These are phyloP conservation scores for Lasiodiplodia sp. DNA, from an alignment of 2,329 filamentous ascomycete genomes.

Conservation along the genomic window DNA sequence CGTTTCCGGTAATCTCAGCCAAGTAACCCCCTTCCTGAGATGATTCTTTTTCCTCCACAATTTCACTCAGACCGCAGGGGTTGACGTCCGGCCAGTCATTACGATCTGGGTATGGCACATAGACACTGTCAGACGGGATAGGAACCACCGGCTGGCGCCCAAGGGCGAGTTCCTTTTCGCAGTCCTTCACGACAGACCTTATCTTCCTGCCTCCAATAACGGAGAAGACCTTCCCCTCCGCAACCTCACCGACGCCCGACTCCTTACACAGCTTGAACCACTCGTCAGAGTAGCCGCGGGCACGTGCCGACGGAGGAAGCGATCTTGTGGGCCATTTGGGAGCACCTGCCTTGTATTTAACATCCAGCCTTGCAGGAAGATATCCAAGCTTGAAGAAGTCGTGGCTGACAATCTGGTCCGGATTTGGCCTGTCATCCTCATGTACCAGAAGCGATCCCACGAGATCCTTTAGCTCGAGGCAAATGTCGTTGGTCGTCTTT, in stretches of 20 bases:
- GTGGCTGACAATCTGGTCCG: conserved; percentile 80
- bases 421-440: conserved; percentile 75
- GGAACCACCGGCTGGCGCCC: conserved; percentile 58
- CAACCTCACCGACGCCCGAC: conserved; percentile 58
- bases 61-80: conserved; percentile 46
- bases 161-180: conserved; percentile 56
- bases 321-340: conserved; percentile 55
- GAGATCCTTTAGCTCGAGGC: conserved; percentile 76
- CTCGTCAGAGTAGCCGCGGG: conserved; percentile 57
- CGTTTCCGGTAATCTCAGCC: conserved; percentile 57
- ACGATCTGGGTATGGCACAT: conserved; percentile 53
- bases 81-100: conserved; percentile 46
- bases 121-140: conserved; percentile 57
- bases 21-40: conserved; percentile 49
- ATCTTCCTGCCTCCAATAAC: conserved; percentile 56
- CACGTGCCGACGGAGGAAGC: neutral
- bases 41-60: conserved; percentile 49
- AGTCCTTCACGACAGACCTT: conserved; percentile 58
- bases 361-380: conserved; percentile 65
- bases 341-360: conserved; percentile 52
- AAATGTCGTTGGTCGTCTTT: conserved; percentile 73
- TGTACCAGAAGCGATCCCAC: conserved; percentile 79
- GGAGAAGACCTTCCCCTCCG: conserved; percentile 54
- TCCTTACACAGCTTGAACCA: conserved; percentile 59
- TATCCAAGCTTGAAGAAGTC: conserved; percentile 80